Evolutionary conservation across 2,329 filamentous ascomycete species (phyloP).

Genomic region (Basipetospora chlamydospora): DNA sequence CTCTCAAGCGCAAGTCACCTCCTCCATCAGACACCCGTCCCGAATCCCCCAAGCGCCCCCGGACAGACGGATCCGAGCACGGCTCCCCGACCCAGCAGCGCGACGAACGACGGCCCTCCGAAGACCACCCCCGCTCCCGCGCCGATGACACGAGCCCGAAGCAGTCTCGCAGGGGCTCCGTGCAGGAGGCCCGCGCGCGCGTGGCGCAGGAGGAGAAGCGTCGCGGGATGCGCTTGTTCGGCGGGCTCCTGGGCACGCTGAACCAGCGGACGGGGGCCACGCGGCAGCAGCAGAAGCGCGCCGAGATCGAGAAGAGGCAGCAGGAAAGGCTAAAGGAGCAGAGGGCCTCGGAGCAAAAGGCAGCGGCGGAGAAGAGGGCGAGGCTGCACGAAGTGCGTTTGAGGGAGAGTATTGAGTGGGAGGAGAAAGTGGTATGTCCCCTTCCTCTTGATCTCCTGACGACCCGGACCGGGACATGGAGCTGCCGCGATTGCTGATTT

Average conservation of each 20-base stretch:
- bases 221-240: constrained; percentile 74
- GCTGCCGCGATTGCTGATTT: constrained; percentile 10
- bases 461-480: no score
- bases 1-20: constrained; percentile 3
- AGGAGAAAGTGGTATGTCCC: constrained; percentile 55
- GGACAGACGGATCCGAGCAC: not conserved
- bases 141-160: not conserved
- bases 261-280: constrained; percentile 50
- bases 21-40: not conserved
- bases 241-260: constrained; percentile 62
- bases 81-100: no score
- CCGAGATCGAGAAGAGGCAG: constrained; percentile 71
- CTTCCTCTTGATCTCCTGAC: no score
- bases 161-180: not conserved
- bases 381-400: constrained; percentile 45
- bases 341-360: constrained; percentile 54
- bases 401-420: constrained; percentile 58
- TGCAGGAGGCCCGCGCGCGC: constrained; percentile 2
- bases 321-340: constrained; percentile 62
- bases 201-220: constrained; percentile 57
- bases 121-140: no score
- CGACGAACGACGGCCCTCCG: no score
- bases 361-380: constrained; percentile 49
- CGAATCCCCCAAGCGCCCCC: constrained; percentile 4
- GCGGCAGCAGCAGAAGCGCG: constrained; percentile 52